Evolutionary conservation across 2,329 filamentous ascomycete genomes (phyloP), one percentile per base, ranked within the genome.

Genomic region (Boeremia exigua): DNA sequence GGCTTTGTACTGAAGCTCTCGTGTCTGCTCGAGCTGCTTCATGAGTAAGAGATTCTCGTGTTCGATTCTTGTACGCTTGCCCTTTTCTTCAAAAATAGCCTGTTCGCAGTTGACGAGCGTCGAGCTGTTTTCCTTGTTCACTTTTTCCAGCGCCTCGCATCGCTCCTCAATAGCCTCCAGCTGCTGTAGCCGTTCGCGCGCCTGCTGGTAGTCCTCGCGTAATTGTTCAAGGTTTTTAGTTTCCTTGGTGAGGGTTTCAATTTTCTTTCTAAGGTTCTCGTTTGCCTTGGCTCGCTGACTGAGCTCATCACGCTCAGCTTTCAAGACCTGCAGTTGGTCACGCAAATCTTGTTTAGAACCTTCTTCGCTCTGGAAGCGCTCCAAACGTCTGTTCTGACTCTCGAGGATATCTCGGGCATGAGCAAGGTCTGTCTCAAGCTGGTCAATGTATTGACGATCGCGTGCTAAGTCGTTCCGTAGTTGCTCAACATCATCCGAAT

Each of bases 201-300:
- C 74, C 37, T 70, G 65, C 55, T 79, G 78, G 28, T 81, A 70
- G 52, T 82, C 79, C 60, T 80, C 75, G 8, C 78, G 74, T 1
- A 82, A 64, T 4, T 72, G 67, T 17, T 77, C 75, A 25, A 78
- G 72, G 10, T 70, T 71, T 53, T 78, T 79, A 17, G 79, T 78
- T 54, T 81, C 77, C 46, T 81, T 79, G 37, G 80, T 78, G 37
- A 82, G 65, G 4, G 78, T 72, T 57, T 81, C 79, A 28, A 82
- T 82, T 70, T 82, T 82, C 74, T 82, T 82, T 65, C 79, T 81
- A 19, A 82, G 75, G 54, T 82, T 82, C 62, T 82, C 80, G 53
- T 81, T 82, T 19, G 79, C 79, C 55, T 81, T 80, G 25, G 78
- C 74, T 56, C 79, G 81, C 56, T 81, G 79, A 29, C 68, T 72